Evolutionary conservation across 805 yeast genomes (phyloP).

Genomic region (Wickerhamomyces chambardii): DNA sequence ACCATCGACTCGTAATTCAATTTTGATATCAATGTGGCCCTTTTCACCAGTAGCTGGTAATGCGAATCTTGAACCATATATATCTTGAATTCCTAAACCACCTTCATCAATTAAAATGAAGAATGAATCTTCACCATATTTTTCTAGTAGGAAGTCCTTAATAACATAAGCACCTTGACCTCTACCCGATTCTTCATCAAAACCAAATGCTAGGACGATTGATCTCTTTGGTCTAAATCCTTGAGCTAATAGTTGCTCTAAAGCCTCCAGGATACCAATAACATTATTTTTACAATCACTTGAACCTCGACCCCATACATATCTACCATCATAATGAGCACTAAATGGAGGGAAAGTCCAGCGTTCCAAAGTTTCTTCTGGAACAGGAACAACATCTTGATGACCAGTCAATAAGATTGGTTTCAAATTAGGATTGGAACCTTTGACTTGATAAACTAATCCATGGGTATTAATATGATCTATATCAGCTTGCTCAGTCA

Average conservation of each 20-base stretch:
- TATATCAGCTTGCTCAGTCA: conserved; percentile 31
- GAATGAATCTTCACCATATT: conserved; percentile 53
- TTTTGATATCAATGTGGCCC: conserved; percentile 44
- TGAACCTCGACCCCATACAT: conserved; percentile 58
- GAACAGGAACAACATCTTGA: conserved; percentile 68
- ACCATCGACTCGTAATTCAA: conserved; percentile 53
- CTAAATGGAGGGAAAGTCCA: conserved; percentile 57
- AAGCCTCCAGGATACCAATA: conserved; percentile 46
- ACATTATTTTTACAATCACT: conserved; percentile 57
- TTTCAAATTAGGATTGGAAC: conserved; percentile 33
- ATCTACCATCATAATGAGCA: conserved; percentile 47
- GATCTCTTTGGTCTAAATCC: conserved; percentile 43
- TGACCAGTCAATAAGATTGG: conserved; percentile 63
- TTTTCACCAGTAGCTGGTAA: conserved; percentile 53
- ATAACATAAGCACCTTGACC: conserved; percentile 40
- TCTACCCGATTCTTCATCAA: conserved; percentile 61
- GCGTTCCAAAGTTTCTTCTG: conserved; percentile 35
- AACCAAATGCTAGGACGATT: conserved; percentile 51
- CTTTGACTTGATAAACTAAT: conserved; percentile 46
- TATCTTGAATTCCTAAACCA: conserved; percentile 17
- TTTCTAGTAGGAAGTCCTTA: conserved; percentile 33
- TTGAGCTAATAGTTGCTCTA: conserved; percentile 31
- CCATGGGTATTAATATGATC: conserved; percentile 48
- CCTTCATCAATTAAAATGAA: conserved; percentile 73
- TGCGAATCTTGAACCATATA: conserved; percentile 34